Conservation (phyloP, 2,329 filamentous ascomycete species). For the Hansfordia pulvinata region DNA sequence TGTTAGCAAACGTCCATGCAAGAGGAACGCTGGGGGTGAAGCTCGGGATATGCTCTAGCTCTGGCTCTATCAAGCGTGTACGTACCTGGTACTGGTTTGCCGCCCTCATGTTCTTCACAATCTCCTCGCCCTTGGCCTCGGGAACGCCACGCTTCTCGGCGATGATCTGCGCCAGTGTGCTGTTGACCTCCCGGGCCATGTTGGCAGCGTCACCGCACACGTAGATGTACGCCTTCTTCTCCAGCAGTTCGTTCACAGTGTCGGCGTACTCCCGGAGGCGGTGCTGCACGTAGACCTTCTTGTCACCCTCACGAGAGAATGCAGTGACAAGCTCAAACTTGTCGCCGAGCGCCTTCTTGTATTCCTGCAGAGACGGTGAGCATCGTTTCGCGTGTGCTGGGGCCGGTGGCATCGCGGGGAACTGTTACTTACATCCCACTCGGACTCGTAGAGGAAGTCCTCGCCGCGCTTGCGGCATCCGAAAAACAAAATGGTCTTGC, state of each 20-base stretch:
- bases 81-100: slow-evolving; percentile 89
- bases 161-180: slow-evolving; percentile 76
- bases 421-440: slow-evolving; percentile 67
- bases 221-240: slow-evolving; percentile 87
- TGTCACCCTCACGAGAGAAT: slow-evolving; percentile 75
- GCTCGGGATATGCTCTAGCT: no score
- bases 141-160: slow-evolving; percentile 69
- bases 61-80: no score
- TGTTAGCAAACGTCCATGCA: slow-evolving; percentile 15
- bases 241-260: slow-evolving; percentile 76
- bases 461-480: slow-evolving; percentile 80
- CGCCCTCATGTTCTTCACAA: slow-evolving; percentile 93
- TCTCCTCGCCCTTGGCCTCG: slow-evolving; percentile 81
- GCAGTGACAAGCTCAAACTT: slow-evolving; percentile 84
- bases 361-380: no score
- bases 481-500: slow-evolving; percentile 84
- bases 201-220: slow-evolving; percentile 96
- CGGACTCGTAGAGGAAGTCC: slow-evolving; percentile 82
- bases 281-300: slow-evolving; percentile 97
- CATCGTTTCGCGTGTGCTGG: no score
- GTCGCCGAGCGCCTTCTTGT: slow-evolving; percentile 71
- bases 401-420: no score
- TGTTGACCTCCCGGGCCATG: slow-evolving; percentile 90
- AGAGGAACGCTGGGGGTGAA: slow-evolving; percentile 1
- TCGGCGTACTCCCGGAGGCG: slow-evolving; percentile 70